Evolutionary conservation across 2,329 filamentous ascomycete species (phyloP), one percentile per base, ranked within the genome.

Genomic region (Hypomyces rosellus): DNA sequence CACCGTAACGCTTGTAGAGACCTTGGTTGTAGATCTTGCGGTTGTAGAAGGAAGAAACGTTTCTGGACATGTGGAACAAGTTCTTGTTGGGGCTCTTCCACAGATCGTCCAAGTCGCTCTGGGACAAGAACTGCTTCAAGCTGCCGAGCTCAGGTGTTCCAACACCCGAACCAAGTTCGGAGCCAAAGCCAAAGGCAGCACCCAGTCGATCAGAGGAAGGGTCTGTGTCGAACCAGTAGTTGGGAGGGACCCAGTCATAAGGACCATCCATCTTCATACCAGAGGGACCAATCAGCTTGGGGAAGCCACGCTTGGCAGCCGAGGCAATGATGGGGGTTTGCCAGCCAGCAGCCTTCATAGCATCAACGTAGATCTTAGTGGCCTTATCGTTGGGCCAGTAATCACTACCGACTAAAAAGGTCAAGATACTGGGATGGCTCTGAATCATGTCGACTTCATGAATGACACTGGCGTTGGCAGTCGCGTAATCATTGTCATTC

Each of bases 261-360:
- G 82, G 82, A 0, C 82, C 82, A 0, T 77, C 73, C 81, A 85
- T 85, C 58, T 83, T 84, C 75, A 85, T 77, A 1, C 81, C 81
- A 0, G 76, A 75, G 0, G 77, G 75, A 0, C 77, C 78, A 0
- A 84, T 67, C 1, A 69, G 60, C 8, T 70, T 55, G 0, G 81
- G 75, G 48, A 69, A 80, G 2, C 80, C 78, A 9, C 74, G 69
- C 57, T 78, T 77, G 2, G 74, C 72, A 0, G 81, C 82, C 0
- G 80, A 81, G 1, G 77, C 70, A 37, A 85, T 70, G 37, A 85
- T 71, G 0, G 82, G 80, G 2, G 67, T 69, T 22, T 77, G 66
- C 80, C 80, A 85, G 57, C 80, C 71, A 25, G 73, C 70, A 0
- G 64, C 65, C 20, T 69, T 62, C 9, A 85, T 64, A 0, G 75